A percentile compares a stretch with the other conserved stretches of the same genome.
phyloP scores from a whole-genome alignment of 352 stramenopile species.

The Pythium rishiriense region DNA sequence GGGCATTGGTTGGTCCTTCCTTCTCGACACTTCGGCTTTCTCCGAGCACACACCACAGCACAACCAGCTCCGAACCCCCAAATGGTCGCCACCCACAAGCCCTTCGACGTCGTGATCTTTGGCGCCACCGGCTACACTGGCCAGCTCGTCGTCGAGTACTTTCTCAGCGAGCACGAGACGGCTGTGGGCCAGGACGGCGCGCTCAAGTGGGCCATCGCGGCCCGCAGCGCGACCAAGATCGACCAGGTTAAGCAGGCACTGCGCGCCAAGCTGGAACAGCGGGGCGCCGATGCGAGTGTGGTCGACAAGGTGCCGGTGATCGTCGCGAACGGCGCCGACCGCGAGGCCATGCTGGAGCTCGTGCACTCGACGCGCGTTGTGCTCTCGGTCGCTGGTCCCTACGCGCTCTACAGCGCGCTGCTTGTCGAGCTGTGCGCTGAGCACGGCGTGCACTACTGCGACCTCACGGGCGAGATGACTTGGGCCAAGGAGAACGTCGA shows the following conservation, averaged over 20 bases:
- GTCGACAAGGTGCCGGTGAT: slow-evolving; percentile 42
- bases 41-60: background rate
- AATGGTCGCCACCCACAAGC: background rate
- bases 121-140: slow-evolving; percentile 86
- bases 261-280: slow-evolving; percentile 27
- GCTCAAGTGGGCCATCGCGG: slow-evolving; percentile 84
- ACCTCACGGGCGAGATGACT: slow-evolving; percentile 85
- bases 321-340: slow-evolving; percentile 48
- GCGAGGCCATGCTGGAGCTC: slow-evolving; percentile 47
- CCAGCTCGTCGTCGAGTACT: slow-evolving; percentile 59
- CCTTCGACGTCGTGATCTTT: slow-evolving; percentile 68
- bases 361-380: slow-evolving; percentile 74
- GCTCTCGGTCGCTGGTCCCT: slow-evolving; percentile 76
- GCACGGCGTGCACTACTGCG: slow-evolving; percentile 85
- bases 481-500: slow-evolving; percentile 78
- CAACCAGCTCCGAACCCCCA: too few species aligned
- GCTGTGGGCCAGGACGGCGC: background rate
- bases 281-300: background rate
- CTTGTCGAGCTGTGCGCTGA: slow-evolving; percentile 81
- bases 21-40: background rate
- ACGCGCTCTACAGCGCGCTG: slow-evolving; percentile 61
- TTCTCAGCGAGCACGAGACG: slow-evolving; percentile 47
- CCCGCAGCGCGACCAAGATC: slow-evolving; percentile 67
- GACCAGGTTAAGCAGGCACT: slow-evolving; percentile 25
- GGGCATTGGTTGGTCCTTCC: background rate